Percentiles rank a stretch among this genome's conserved stretches.
Evolutionary conservation across 2,329 filamentous ascomycete genomes (phyloP).

Genomic region (Colletotrichum theobromicola): DNA sequence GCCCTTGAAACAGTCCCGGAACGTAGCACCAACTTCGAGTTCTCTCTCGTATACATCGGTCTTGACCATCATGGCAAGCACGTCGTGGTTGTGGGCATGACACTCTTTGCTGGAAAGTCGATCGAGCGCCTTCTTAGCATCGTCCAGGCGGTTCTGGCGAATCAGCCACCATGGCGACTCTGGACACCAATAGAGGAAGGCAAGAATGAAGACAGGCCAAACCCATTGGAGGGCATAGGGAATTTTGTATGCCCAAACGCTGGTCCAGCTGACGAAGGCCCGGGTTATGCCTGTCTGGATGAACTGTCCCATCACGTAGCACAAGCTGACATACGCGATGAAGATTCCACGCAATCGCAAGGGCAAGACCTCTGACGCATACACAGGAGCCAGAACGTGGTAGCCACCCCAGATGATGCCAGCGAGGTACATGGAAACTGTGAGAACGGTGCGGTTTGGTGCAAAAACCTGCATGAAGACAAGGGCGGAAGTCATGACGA

Average conservation of each 20-base stretch:
- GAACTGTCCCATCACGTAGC: conserved; percentile 44
- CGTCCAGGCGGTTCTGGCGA: neutral
- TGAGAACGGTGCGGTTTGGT: neutral
- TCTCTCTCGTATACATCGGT: neutral
- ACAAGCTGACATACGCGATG: conserved; percentile 49
- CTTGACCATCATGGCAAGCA: neutral
- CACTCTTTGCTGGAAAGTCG: neutral
- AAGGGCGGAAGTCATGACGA: neutral
- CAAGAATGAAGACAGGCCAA: conserved; percentile 42
- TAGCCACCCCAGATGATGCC: neutral
- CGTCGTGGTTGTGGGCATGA: neutral
- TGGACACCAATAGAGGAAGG: neutral
- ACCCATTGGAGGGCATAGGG: conserved; percentile 55
- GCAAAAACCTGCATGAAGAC: neutral
- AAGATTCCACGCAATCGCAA: conserved; percentile 46
- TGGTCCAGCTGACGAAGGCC: conserved; percentile 33
- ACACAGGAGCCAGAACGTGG: conserved; percentile 38
- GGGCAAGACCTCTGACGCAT: conserved; percentile 49
- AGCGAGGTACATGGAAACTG: neutral
- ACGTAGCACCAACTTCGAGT: neutral
- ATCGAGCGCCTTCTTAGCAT: conserved; percentile 29
- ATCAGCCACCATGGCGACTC: neutral
- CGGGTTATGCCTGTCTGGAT: conserved; percentile 41
- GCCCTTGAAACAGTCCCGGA: neutral
- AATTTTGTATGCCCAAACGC: conserved; percentile 49